Evolutionary conservation across 495 filamentous ascomycete genomes (phyloP).

Genomic region (Annulohypoxylon bovei): DNA sequence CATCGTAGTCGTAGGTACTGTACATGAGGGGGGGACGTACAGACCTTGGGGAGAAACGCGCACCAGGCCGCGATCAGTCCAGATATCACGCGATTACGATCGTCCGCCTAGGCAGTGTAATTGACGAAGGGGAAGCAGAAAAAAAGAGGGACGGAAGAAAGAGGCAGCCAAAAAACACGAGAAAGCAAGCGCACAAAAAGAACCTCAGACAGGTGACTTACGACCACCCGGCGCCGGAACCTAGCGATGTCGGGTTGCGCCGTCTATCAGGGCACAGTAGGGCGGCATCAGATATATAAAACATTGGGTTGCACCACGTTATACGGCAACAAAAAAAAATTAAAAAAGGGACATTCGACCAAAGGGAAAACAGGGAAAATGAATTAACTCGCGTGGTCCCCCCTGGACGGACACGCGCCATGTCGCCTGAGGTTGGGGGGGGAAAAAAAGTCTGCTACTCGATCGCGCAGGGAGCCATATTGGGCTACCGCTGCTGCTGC

Average conservation of each 20-base stretch:
- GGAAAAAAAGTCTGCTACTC: too few species aligned
- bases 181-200: not conserved
- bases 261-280: constrained; percentile 26
- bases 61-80: constrained; percentile 25
- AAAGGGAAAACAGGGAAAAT: constrained; percentile 7
- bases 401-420: constrained; percentile 14
- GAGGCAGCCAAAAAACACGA: not conserved
- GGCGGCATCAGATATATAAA: constrained; percentile 37
- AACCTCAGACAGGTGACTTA: constrained; percentile 18
- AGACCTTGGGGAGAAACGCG: not conserved
- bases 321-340: not conserved
- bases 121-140: not conserved
- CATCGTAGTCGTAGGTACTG: constrained; percentile 12
- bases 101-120: not conserved
- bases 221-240: constrained; percentile 9
- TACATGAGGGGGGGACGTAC: constrained; percentile 8
- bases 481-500: constrained; percentile 6
- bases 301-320: constrained; percentile 41
- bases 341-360: not conserved
- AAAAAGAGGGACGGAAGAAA: not conserved
- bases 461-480: constrained; percentile 42
- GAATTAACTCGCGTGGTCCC: constrained; percentile 29
- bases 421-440: constrained; percentile 21
- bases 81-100: constrained; percentile 25
- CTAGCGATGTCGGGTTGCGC: constrained; percentile 33